Conservation (phyloP, 441 rosid species). For the Brassica balearica region DNA sequence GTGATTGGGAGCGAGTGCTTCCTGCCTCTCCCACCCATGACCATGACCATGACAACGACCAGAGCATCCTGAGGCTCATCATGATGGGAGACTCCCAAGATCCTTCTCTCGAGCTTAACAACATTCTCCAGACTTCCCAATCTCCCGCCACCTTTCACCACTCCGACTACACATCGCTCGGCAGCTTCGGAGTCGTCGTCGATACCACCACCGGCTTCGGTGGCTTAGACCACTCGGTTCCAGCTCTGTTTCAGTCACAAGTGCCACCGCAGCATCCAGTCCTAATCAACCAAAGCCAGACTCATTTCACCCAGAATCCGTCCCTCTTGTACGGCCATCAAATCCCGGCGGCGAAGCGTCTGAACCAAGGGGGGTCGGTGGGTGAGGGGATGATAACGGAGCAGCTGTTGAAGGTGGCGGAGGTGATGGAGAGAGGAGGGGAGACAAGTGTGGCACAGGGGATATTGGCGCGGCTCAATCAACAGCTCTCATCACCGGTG, state of each 20-base stretch:
- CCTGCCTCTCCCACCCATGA: slow-evolving; percentile 59
- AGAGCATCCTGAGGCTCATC: slow-evolving; percentile 65
- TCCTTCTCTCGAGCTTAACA: slow-evolving; percentile 58
- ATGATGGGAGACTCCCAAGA: slow-evolving; percentile 78
- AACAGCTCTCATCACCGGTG: slow-evolving; percentile 51
- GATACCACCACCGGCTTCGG: slow-evolving; percentile 50
- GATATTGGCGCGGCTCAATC: slow-evolving; percentile 99
- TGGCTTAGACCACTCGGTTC: slow-evolving; percentile 8
- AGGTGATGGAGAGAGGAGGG: slow-evolving; percentile 63
- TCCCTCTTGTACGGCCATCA: slow-evolving; percentile 59
- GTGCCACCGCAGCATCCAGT: slow-evolving; percentile 35
- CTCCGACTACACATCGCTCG: slow-evolving; percentile 50
- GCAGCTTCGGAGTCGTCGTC: slow-evolving; percentile 57
- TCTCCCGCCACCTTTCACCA: slow-evolving; percentile 45
- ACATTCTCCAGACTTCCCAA: slow-evolving; percentile 49
- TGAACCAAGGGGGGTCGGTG: slow-evolving; percentile 45
- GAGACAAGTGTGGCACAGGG: slow-evolving; percentile 77
- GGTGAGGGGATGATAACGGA: slow-evolving; percentile 52
- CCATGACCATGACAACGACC: slow-evolving; percentile 56
- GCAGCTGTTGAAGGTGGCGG: slow-evolving; percentile 64
- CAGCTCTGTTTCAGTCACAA: slow-evolving; percentile 39
- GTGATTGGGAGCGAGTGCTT: slow-evolving; percentile 64
- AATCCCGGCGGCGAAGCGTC: slow-evolving; percentile 43
- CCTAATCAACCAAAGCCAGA: slow-evolving; percentile 59
- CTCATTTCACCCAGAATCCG: slow-evolving; percentile 52